Percentiles rank a stretch among this genome's conserved stretches.
phyloP scores from a whole-genome alignment of 495 filamentous ascomycete genomes.

The Daldinia grandis region DNA sequence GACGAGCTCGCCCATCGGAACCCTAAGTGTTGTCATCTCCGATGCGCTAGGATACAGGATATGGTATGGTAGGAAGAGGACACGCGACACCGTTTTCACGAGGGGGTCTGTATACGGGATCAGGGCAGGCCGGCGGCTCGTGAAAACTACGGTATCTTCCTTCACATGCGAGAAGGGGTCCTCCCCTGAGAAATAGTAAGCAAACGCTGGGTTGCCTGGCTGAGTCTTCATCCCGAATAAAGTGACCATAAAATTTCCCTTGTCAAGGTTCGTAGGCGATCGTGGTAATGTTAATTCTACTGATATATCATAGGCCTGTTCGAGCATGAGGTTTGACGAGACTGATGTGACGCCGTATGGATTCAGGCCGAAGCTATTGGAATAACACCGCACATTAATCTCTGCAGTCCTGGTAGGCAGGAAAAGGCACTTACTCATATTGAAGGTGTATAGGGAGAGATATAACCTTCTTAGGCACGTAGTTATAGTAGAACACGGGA shows the following conservation, averaged over 20 bases:
- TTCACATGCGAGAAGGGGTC: conserved; percentile 36
- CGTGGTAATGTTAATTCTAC: conserved; percentile 68
- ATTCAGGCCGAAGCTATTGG: conserved; percentile 52
- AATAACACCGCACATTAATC: conserved; percentile 6
- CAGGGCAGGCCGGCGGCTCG: conserved; percentile 50
- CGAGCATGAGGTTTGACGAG: conserved; percentile 53
- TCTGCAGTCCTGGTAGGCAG: not conserved
- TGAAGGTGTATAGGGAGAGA: conserved; percentile 78
- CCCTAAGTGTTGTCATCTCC: conserved; percentile 64
- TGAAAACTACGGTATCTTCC: conserved; percentile 46
- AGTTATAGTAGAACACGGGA: conserved; percentile 79
- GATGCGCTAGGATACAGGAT: conserved; percentile 46
- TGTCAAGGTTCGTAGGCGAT: conserved; percentile 64
- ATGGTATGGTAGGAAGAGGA: conserved; percentile 56
- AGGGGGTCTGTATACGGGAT: conserved; percentile 54
- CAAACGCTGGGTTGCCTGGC: conserved; percentile 40
- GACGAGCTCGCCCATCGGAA: conserved; percentile 76
- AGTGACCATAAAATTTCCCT: conserved; percentile 94
- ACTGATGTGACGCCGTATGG: conserved; percentile 63
- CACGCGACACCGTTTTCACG: conserved; percentile 47
- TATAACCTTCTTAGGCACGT: conserved; percentile 75
- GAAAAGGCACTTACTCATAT: conserved; percentile 67
- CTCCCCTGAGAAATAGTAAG: conserved; percentile 5
- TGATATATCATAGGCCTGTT: conserved; percentile 70
- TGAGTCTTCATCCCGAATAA: conserved; percentile 58